phyloP scores from a whole-genome alignment of 192 early-diverging fungal species.

The Spinellus fusiger region DNA sequence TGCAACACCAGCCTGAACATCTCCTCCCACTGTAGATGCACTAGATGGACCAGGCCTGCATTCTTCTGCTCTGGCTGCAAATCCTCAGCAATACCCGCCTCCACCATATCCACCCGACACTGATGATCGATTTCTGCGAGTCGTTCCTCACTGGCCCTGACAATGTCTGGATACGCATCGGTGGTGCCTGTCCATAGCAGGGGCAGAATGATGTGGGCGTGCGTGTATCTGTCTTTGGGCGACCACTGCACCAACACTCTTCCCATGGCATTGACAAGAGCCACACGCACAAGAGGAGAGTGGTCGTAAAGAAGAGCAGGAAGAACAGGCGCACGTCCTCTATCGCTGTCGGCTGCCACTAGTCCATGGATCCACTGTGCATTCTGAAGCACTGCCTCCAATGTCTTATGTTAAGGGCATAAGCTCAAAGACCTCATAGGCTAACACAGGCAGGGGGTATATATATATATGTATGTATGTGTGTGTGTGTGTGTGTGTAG shows the following conservation, averaged over 20 bases:
- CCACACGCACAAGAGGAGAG: not conserved
- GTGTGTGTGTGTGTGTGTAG: no score
- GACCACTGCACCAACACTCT: not conserved
- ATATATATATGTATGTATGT: no score
- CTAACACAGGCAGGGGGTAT: no score
- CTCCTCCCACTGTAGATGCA: not conserved
- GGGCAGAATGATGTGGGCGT: not conserved
- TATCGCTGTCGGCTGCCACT: not conserved
- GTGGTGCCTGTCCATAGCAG: not conserved
- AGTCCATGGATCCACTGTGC: not conserved
- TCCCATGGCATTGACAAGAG: not conserved
- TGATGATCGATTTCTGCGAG: not conserved
- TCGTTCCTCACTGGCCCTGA: not conserved
- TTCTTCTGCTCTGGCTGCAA: not conserved
- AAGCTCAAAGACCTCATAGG: no score
- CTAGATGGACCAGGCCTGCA: not conserved
- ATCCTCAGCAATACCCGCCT: not conserved
- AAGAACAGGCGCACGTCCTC: not conserved
- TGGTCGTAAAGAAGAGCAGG: not conserved
- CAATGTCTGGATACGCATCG: not conserved
- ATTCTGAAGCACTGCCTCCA: not conserved
- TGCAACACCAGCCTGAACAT: not conserved
- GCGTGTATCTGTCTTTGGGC: not conserved
- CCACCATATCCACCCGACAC: not conserved
- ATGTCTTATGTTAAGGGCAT: no score